Base-by-base conservation (phyloP, 176 grass and related monocot species). In the Oryza meyeriana region DNA sequence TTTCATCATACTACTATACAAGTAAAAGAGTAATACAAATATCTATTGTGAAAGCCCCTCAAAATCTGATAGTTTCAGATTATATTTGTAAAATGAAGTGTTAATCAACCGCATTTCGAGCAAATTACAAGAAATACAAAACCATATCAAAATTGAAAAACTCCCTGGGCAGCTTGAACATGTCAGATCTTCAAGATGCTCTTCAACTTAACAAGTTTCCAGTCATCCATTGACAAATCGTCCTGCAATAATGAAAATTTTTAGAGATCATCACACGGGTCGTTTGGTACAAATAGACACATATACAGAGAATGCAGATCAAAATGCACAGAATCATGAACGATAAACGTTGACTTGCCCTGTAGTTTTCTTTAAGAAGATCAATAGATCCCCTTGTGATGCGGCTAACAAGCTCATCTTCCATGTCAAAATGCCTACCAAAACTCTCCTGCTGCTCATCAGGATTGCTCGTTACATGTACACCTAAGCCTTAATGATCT, bases 371-470 rank as follows among this genome's bases (percentile, higher is more conserved):
- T 70, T 97, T 97, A 10, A 97, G 81, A 85, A 93, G 88, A 81
- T 97, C 94, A 50, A 97, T 97, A 38, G 94, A 97, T 4, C 83
- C 84, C 86, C 94, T 84, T 45, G 94, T 61, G 30, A 97, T n/a
- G n/a, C n/a, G n/a, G n/a, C n/a, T n/a, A n/a, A n/a, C n/a, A n/a
- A n/a, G n/a, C n/a, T n/a, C n/a, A 74, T 97, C 94, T 62, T 97
- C 90, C 75, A 93, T 91, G 36, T 97, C 94, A 61, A 97, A 97
- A 75, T 97, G 94, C 38, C 94, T 90, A 29, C 90, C 90, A 0
- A 89, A 90, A 66, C 89, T 93, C 79, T 90, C 93, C 76, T 97
- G 94, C 79, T 96, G 94, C 75, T 97, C 94, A 55, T 97, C 90
- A 34, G 94, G 36, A 75, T 86, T 93, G 69, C 81, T 84, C 9